Evolutionary conservation across 2,329 filamentous ascomycete genomes (phyloP), one percentile per base, ranked within the genome.

Genomic region (Fonsecaea pugnacius): DNA sequence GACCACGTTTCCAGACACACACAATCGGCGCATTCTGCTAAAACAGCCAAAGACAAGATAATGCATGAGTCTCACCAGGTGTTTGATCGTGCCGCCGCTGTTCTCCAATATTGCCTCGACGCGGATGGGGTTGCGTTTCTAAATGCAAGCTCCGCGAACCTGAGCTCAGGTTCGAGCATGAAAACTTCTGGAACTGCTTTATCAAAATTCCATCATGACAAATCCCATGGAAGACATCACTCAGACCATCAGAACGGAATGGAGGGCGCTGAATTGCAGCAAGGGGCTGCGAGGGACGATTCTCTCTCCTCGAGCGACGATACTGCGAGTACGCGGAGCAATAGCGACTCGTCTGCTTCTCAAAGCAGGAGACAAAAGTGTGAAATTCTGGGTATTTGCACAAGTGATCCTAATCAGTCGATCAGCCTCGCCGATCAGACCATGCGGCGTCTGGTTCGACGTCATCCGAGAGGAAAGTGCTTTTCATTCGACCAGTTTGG

Each of bases 401-500:
- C 55, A 8, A 18, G 27, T 4, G 51, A 61, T 30, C 18, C 50
- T 7, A 48, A 36, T 0, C 61, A 70, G 9, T 61, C 70, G 4
- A 63, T 70, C 9, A 68, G 69, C 1, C 63, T 83, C 1, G 74
- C 78, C 0, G 78, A 82, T 56, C 72, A 67, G 4, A 76, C 81
- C 14, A 71, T 84, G 1, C 70, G 74, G 0, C 73, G 73, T 1
- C 75, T 84, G 5, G 70, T 84, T 1, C 76, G 76, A 12, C 73
- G 78, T 1, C 80, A 84, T 62, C 82, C 82, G 0, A 71, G 74
- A 8, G 83, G 83, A 0, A 78, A 78, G 55, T 75, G 83, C 88
- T 76, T 86, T 87, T 72, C 93, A 93, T 79, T 91, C 94, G 53
- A 92, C 93, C 32, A 96, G 84, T 75, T 97, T 96, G 63, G 83